Base-by-base conservation (phyloP, 2,329 filamentous ascomycete species). In the Hymenoscyphus linearis region DNA sequence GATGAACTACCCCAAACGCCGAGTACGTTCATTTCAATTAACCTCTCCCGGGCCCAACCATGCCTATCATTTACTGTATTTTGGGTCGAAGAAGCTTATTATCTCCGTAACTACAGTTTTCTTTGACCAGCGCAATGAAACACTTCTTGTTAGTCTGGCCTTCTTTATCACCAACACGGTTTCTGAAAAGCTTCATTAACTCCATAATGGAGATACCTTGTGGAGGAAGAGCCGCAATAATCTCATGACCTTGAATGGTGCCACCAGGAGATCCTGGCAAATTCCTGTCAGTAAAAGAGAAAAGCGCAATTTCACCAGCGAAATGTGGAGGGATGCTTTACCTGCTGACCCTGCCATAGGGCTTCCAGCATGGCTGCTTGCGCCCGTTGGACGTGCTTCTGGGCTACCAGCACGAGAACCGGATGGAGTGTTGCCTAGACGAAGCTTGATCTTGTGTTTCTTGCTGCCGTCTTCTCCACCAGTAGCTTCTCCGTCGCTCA, bases 401-500 rank as follows among this genome's bases (percentile, higher is more conserved):
- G 85, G 87, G 69, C 86, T 90, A 34, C 81, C 81, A 57, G 84
- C 82, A 63, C 87, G 79, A 9, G 85, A 89, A 16, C 79, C 84
- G 7, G 76, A 76, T 4, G 85, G 85, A 5, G 68, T 68, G 16
- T 73, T 76, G 22, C 79, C 76, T 58, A 78, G 74, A 61, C 75
- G 74, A 57, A 85, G 74, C 72, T 82, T 85, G 67, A 85, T 72
- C 72, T 82, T 84, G 70, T 81, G 84, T 74, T 80, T 82, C 73
- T 82, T 83, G 73, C 81, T 85, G 72, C 80, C 82, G 58, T 78
- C 80, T 69, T 88, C 85, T 37, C 85, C 86, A 40, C 81, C 87
- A 1, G 87, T 90, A 44, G 80, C 86, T 71, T 91, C 89, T 25
- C 85, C 88, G 66, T 92, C 89, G 66, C 88, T 91, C 59, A 83